Conservation (phyloP, 495 filamentous ascomycete species). For the Platismatia glauca region DNA sequence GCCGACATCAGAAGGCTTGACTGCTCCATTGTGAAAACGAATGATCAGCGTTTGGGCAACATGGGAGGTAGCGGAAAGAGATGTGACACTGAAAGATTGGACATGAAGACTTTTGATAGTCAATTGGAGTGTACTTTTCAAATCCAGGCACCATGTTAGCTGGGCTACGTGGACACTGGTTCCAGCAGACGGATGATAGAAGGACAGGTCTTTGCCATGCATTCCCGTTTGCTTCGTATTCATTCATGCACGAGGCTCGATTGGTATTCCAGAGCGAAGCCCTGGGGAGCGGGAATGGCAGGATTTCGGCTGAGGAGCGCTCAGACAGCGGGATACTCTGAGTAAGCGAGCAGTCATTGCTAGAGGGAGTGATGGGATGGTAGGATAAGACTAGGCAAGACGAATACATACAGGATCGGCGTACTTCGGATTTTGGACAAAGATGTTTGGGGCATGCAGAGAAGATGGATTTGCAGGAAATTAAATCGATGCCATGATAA, state of each 20-base stretch:
- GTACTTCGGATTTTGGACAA: background rate
- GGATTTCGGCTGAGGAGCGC: slow-evolving; percentile 11
- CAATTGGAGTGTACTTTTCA: background rate
- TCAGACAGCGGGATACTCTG: slow-evolving; percentile 6
- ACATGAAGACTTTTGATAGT: background rate
- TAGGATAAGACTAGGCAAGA: slow-evolving; percentile 4
- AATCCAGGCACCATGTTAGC: background rate
- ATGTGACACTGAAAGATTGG: background rate
- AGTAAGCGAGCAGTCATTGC: slow-evolving; percentile 8
- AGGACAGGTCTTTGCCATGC: slow-evolving; percentile 4
- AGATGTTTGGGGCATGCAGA: background rate
- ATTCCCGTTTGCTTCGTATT: slow-evolving; percentile 14
- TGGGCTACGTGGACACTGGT: slow-evolving; percentile 1
- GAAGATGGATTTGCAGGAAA: background rate
- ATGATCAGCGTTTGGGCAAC: slow-evolving; percentile 13
- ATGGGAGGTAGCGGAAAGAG: background rate
- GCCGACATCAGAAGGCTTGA: slow-evolving; percentile 44
- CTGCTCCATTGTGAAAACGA: slow-evolving; percentile 35
- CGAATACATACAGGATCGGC: background rate
- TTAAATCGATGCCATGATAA: background rate
- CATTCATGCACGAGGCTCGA: slow-evolving; percentile 10
- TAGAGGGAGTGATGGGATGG: slow-evolving; percentile 7
- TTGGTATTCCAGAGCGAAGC: background rate
- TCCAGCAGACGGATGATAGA: slow-evolving; percentile 13
- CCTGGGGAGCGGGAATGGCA: slow-evolving; percentile 6